Percentiles rank a stretch among this genome's conserved stretches.
phyloP scores from a whole-genome alignment of 441 rosid species.

The Macaranga tanarius region DNA sequence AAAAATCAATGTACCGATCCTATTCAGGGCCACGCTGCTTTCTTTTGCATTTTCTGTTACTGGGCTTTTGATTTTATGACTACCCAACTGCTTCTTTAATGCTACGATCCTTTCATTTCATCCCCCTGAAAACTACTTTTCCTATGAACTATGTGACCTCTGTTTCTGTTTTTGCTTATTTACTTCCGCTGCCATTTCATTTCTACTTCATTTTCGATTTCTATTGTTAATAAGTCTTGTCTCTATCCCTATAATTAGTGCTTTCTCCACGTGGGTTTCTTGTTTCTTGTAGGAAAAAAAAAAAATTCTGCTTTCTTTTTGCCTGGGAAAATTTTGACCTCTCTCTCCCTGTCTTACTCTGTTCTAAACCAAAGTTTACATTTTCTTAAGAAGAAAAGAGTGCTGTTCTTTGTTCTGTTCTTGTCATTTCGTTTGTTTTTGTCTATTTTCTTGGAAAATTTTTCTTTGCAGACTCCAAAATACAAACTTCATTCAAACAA shows the following conservation, averaged over 20 bases:
- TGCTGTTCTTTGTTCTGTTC: not conserved
- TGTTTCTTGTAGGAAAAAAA: constrained; percentile 16
- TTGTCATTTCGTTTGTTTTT: not conserved
- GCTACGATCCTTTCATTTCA: constrained; percentile 2
- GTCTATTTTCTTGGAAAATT: not conserved
- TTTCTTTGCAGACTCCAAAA: not conserved
- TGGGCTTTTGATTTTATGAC: constrained; percentile 23
- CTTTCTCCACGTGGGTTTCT: constrained; percentile 19
- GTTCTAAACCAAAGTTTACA: constrained; percentile 13
- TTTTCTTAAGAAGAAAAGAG: constrained; percentile 8
- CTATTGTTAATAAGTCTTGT: constrained; percentile 5
- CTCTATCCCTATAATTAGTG: not conserved
- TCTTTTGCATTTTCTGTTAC: constrained; percentile 23
- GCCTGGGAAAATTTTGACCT: not conserved
- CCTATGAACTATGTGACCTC: not conserved
- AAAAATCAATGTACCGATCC: not conserved
- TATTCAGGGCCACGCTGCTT: constrained; percentile 7
- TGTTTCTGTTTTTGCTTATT: not conserved
- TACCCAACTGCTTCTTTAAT: constrained; percentile 13
- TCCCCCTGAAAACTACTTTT: constrained; percentile 18
- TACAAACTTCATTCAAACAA: not conserved
- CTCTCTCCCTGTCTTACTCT: constrained; percentile 15
- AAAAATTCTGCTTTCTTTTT: not conserved
- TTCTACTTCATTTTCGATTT: constrained; percentile 10
- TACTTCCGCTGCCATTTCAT: not conserved